Conservation (phyloP, 176 grass and related monocot genomes). For the Bromus sterilis region DNA sequence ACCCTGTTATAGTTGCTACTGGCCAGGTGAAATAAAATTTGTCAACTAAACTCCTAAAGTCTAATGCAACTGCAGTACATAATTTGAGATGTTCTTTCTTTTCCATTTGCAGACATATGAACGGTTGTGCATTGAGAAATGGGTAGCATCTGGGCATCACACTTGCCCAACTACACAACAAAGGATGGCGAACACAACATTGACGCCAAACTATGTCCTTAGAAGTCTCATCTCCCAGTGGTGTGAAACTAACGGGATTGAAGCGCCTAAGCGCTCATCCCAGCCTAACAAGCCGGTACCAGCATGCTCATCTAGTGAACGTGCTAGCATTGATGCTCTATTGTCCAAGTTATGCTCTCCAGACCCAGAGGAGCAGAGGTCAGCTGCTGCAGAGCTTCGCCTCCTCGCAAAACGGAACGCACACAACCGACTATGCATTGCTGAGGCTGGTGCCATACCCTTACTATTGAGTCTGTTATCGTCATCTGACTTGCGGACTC, state of each 20-base stretch:
- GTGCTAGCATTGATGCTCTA: slow-evolving; percentile 68
- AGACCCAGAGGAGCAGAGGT: slow-evolving; percentile 48
- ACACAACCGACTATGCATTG: slow-evolving; percentile 77
- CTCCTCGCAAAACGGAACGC: slow-evolving; percentile 76
- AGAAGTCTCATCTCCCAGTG: slow-evolving; percentile 83
- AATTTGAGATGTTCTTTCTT: background rate
- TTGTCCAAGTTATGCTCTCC: slow-evolving; percentile 57
- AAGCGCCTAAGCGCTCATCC: slow-evolving; percentile 55
- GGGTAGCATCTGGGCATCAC: slow-evolving; percentile 58
- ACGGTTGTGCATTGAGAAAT: slow-evolving; percentile 63
- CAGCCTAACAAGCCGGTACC: slow-evolving; percentile 17
- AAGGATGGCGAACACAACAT: slow-evolving; percentile 49
- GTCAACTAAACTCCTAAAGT: background rate
- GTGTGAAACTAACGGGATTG: slow-evolving; percentile 68
- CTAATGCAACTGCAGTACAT: background rate
- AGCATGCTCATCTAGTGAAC: slow-evolving; percentile 43
- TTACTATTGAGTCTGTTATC: slow-evolving; percentile 54
- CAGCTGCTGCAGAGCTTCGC: slow-evolving; percentile 73
- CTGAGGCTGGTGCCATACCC: slow-evolving; percentile 85
- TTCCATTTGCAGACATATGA: slow-evolving; percentile 74
- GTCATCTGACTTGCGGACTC: slow-evolving; percentile 50
- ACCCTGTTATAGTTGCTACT: slow-evolving; percentile 83
- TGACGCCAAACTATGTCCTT: slow-evolving; percentile 83
- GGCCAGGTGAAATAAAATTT: slow-evolving; percentile 35
- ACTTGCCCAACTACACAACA: slow-evolving; percentile 91